Base-by-base conservation (phyloP, 2,329 filamentous ascomycete species). In the Monilinia fructigena region DNA sequence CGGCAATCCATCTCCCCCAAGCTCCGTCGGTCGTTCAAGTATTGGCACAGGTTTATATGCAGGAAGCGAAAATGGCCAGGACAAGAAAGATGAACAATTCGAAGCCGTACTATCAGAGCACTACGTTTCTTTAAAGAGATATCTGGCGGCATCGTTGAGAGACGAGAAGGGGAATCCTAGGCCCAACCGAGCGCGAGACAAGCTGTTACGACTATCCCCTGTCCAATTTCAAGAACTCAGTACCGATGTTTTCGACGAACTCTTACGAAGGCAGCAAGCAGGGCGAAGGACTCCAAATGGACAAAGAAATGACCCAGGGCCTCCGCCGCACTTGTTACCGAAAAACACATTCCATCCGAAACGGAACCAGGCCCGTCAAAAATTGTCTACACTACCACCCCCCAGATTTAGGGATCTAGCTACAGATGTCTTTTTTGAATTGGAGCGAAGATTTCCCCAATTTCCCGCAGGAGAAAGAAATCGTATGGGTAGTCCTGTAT, bases 201-300 rank as follows among this genome's bases (percentile, higher is more conserved):
- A 99, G 82, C 84, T 98, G 66, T 83, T 97, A 68, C 88, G 94
- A 67, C 84, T 99, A 62, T 97, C 93, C 0, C 83, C 90, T 1
- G 92, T 96, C 38, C 95, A 99, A 78, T 98, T 99, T 78, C 92
- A 96, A 78, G 95, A 99, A 80, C 85, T 99, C 69, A 97, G 93
- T 79, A 98, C 94, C 67, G 95, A 99, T 79, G 94, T 99, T 52
- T 98, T 91, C 79, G 95, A 99, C 78, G 95, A 99, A 80, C 83
- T 98, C 71, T 83, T 96, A 72, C 89, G 95, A 68, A 87, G 95
- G 70, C 93, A 98, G 78, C 86, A 90, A 71, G 83, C 83, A 62
- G 83, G 83, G 64, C 80, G 86, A 68, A 80, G 80, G 65, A 81
- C 82, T 20, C 80, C 83, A 28, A 84, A 82, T 71, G 81, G 82